Base-by-base conservation (phyloP, 179 eudicot species). In the Beta lomatogona region DNA sequence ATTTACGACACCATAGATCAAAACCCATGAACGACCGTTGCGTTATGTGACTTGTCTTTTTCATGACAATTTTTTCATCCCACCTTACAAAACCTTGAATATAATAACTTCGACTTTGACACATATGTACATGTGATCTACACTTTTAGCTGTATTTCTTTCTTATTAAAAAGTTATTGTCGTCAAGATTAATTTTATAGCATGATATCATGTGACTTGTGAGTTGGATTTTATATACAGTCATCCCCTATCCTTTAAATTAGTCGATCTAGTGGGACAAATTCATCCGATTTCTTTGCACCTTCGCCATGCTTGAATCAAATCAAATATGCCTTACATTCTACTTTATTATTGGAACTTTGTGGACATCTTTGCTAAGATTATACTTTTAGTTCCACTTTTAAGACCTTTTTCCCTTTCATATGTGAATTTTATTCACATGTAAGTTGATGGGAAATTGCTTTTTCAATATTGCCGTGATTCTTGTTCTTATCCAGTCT, bases 381-480 rank as follows among this genome's bases (percentile, higher is more conserved):
- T 61, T 25, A 25, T 74, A 53, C 76, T 73, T 72, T 73, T 5
- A 55, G 16, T 66, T 68, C 67, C 48, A 72, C 45, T 50, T 50
- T n/a, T 52, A 66, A 21, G 36, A 65, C 73, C 19, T 50, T 61
- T 77, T 77, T 77, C 14, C 4, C 9, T 31, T 67, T 65, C n/a
- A 36, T 64, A 48, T 73, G 71, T 46, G 45, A 61, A 52, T 59
- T 44, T 66, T 28, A 53, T 66, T 78, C 65, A 53, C 53, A 78
- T 64, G 61, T 77, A 53, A 54, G 61, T 52, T 14, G 57, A 73
- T 53, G 76, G 60, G 58, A 14, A 31, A 28, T 59, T 55, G 41
- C 54, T 65, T 81, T 50, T 65, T 54, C 18, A 65, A 70, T 80
- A 77, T 41, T 83, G 77, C 50, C 63, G 86, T 83, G 86, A 80